Percentiles rank a stretch among this genome's conserved stretches.
Evolutionary conservation across 2,329 filamentous ascomycete species (phyloP).

Genomic region (Trichoderma gracile): DNA sequence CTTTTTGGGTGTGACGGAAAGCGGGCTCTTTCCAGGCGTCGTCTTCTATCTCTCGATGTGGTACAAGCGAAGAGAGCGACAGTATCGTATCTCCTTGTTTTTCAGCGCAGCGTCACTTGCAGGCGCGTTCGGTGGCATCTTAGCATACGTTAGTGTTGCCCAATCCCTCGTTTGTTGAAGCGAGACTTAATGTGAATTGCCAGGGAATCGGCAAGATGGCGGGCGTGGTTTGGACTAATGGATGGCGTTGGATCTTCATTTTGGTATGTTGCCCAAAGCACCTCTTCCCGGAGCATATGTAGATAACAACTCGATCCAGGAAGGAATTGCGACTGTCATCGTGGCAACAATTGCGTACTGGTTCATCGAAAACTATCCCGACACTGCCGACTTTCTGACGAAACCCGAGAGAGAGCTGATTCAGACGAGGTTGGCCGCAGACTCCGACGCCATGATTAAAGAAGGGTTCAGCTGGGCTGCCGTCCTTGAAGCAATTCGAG

Average conservation of each 20-base stretch:
- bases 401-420: slow-evolving; percentile 58
- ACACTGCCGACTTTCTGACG: slow-evolving; percentile 58
- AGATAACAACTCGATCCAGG: slow-evolving; percentile 35
- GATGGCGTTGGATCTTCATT: slow-evolving; percentile 63
- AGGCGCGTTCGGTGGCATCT: slow-evolving; percentile 57
- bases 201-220: slow-evolving; percentile 57
- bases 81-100: slow-evolving; percentile 58
- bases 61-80: slow-evolving; percentile 56
- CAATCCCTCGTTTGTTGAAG: not conserved
- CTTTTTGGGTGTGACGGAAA: slow-evolving; percentile 57
- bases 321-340: slow-evolving; percentile 57
- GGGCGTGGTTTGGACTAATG: slow-evolving; percentile 52
- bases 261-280: slow-evolving; percentile 48
- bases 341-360: slow-evolving; percentile 53
- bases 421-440: slow-evolving; percentile 62
- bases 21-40: slow-evolving; percentile 53
- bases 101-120: slow-evolving; percentile 57
- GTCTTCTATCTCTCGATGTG: slow-evolving; percentile 56
- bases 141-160: slow-evolving; percentile 49
- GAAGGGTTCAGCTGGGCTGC: slow-evolving; percentile 70
- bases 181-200: not conserved
- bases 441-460: slow-evolving; percentile 68
- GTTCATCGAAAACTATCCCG: slow-evolving; percentile 68
- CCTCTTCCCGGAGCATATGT: too few relatives aligned
- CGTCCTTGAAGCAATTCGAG: slow-evolving; percentile 62